phyloP scores from a whole-genome alignment of 2,329 filamentous ascomycete genomes.

The Aspergillus intermedius region DNA sequence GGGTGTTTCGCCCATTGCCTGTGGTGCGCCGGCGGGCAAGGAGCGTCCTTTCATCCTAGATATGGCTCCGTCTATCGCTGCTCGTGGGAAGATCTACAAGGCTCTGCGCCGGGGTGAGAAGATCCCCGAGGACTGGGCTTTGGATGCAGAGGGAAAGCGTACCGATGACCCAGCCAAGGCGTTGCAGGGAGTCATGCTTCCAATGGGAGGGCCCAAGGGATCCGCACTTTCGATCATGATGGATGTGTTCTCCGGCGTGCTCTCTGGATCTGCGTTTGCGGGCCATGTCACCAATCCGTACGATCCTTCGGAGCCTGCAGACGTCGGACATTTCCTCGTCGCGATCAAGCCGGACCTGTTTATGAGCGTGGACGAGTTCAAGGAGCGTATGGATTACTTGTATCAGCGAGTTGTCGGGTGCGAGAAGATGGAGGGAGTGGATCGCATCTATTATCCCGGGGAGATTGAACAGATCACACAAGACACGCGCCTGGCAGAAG shows the following conservation, averaged over 20 bases:
- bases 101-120: constrained; percentile 37
- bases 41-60: constrained; percentile 53
- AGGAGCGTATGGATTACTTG: constrained; percentile 52
- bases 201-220: constrained; percentile 80
- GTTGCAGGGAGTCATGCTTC: constrained; percentile 71
- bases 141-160: constrained; percentile 62
- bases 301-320: constrained; percentile 59
- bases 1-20: constrained; percentile 67
- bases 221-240: constrained; percentile 75
- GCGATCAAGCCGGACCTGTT: constrained; percentile 70
- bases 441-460: constrained; percentile 53
- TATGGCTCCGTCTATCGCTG: constrained; percentile 42
- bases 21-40: constrained; percentile 62
- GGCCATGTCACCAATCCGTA: constrained; percentile 72
- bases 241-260: constrained; percentile 75
- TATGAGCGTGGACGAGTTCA: constrained; percentile 63
- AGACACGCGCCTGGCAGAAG: constrained; percentile 25
- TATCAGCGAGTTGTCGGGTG: constrained; percentile 49
- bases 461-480: constrained; percentile 50
- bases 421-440: constrained; percentile 49
- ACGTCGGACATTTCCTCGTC: constrained; percentile 69
- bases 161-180: constrained; percentile 67
- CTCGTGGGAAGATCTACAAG: constrained; percentile 42
- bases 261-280: constrained; percentile 72
- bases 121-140: constrained; percentile 57